Evolutionary conservation across 1,284 basidiomycete species (phyloP).

Genomic region (Termitomyces sp.): DNA sequence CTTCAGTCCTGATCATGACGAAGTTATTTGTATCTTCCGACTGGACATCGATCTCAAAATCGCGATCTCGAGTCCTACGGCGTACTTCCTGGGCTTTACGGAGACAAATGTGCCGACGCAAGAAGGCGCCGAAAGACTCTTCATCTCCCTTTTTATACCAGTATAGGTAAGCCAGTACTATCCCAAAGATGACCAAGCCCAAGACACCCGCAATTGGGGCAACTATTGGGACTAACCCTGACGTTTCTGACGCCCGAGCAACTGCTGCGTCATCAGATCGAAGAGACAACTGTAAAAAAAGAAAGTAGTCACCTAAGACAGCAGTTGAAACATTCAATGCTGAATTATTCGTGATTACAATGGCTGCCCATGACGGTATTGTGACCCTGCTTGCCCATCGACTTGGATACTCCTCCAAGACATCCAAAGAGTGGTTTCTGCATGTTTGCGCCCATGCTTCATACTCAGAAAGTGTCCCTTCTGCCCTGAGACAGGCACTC

Average conservation of each 20-base stretch:
- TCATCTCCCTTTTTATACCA: constrained; percentile 1
- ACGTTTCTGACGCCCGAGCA: constrained; percentile 9
- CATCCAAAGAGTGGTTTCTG: constrained; percentile 12
- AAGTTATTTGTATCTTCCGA: constrained; percentile 5
- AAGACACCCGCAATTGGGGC: constrained; percentile 27
- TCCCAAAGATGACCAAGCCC: constrained; percentile 21
- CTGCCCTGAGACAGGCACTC: constrained; percentile 26
- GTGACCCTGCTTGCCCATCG: constrained; percentile 6
- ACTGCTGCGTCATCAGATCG: constrained; percentile 3
- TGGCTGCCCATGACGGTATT: constrained; percentile 21
- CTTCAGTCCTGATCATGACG: neutral
- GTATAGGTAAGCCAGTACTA: constrained; percentile 18
- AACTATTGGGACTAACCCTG: constrained; percentile 30
- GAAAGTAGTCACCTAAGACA: constrained; percentile 16
- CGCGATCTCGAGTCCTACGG: neutral
- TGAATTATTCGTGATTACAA: constrained; percentile 16
- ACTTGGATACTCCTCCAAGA: constrained; percentile 9
- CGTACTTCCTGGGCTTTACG: constrained; percentile 9
- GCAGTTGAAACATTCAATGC: constrained; percentile 18
- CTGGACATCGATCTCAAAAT: constrained; percentile 13
- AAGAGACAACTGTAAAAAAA: neutral
- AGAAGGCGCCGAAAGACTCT: neutral
- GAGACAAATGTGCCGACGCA: neutral
- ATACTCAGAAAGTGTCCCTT: constrained; percentile 19
- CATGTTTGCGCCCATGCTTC: constrained; percentile 23